phyloP scores from a whole-genome alignment of 768 basidiomycete genomes.

The Tricholoma sp. region DNA sequence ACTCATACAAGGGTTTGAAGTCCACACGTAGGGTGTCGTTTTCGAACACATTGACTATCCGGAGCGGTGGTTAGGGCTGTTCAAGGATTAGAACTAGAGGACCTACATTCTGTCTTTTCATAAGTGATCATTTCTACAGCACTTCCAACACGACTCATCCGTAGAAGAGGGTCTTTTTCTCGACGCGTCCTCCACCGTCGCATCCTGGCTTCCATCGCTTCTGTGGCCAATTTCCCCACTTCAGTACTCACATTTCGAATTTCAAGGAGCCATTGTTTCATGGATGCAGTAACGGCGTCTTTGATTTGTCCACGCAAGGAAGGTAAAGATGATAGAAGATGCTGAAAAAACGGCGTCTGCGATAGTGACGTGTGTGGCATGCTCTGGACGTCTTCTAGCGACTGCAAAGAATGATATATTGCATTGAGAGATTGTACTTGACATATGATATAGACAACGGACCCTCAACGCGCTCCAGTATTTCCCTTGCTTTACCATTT shows the following conservation, averaged over 20 bases:
- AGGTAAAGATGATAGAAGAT: constrained; percentile 87
- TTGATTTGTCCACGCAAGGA: constrained; percentile 87
- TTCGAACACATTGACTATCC: constrained; percentile 84
- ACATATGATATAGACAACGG: constrained; percentile 38
- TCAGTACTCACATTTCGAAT: constrained; percentile 83
- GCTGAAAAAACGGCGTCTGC: constrained; percentile 89
- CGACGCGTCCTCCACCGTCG: constrained; percentile 79
- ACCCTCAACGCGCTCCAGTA: constrained; percentile 97
- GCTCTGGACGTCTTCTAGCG: constrained; percentile 90
- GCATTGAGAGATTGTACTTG: constrained; percentile 24
- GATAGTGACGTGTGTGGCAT: constrained; percentile 86
- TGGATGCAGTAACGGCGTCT: constrained; percentile 88
- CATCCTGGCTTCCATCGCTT: constrained; percentile 81
- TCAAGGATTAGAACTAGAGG: not conserved
- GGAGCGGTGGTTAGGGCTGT: constrained; percentile 5
- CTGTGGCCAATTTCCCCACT: constrained; percentile 83
- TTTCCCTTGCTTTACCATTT: constrained; percentile 90
- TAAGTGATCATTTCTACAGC: constrained; percentile 89
- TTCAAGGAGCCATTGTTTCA: constrained; percentile 96
- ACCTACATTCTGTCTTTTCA: constrained; percentile 92
- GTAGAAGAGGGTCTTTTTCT: constrained; percentile 79
- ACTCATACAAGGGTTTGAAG: constrained; percentile 93
- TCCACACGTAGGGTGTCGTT: constrained; percentile 86
- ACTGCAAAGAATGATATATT: constrained; percentile 45
- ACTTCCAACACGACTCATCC: constrained; percentile 77